Percentiles rank a stretch among this genome's conserved stretches.
Conservation (phyloP, 352 stramenopile species). For the Stramenopiles sp. region DNA sequence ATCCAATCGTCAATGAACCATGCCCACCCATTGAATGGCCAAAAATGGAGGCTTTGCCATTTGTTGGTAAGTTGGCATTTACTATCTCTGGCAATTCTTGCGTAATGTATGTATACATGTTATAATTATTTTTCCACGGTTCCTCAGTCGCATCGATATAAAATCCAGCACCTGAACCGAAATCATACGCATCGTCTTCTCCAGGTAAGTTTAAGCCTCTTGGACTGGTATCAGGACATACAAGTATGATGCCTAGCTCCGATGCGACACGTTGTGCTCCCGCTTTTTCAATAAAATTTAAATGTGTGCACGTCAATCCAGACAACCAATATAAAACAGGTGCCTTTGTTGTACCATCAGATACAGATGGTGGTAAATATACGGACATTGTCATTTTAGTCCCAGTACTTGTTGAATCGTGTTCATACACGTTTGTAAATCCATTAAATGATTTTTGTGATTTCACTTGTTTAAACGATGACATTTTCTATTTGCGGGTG, state of each 20-base stretch:
- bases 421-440: constrained; percentile 28
- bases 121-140: constrained; percentile 74
- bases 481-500: too few species aligned
- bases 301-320: constrained; percentile 86
- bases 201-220: constrained; percentile 62
- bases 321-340: constrained; percentile 78
- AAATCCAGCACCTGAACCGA: constrained; percentile 85
- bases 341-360: constrained; percentile 20
- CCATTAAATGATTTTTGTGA: not conserved
- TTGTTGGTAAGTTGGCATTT: constrained; percentile 50
- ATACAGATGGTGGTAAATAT: constrained; percentile 40
- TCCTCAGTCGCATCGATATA: constrained; percentile 87
- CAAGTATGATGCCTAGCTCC: constrained; percentile 69
- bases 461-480: not conserved
- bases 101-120: constrained; percentile 92
- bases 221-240: constrained; percentile 85
- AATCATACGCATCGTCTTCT: constrained; percentile 84
- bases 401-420: constrained; percentile 47
- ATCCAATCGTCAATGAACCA: constrained; percentile 77
- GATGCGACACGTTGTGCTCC: constrained; percentile 64
- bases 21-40: constrained; percentile 94
- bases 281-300: constrained; percentile 85
- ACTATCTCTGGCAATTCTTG: constrained; percentile 78
- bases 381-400: constrained; percentile 71
- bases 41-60: constrained; percentile 59